Percentiles rank a stretch among this genome's conserved stretches.
phyloP scores from a whole-genome alignment of 2,329 filamentous ascomycete genomes.

The Penicillium thymicola region DNA sequence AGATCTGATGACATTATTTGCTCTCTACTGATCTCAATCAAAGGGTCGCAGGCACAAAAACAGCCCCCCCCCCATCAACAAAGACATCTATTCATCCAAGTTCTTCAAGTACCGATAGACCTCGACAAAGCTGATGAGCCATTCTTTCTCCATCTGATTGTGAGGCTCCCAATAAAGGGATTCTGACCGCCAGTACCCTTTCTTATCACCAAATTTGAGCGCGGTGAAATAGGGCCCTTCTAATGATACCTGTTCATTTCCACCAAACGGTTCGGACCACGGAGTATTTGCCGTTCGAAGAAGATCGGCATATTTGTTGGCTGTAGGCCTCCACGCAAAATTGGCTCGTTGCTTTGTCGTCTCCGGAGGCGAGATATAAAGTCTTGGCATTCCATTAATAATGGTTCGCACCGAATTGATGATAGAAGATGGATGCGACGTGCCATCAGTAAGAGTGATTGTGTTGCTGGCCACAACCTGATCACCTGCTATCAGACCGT shows the following conservation, averaged over 20 bases:
- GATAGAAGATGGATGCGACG: constrained; percentile 4
- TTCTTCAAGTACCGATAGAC: constrained; percentile 9
- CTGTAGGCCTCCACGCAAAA: background rate
- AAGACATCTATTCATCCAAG: background rate
- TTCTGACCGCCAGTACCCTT: background rate
- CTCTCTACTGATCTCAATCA: background rate
- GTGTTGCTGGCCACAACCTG: background rate
- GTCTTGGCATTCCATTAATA: constrained; percentile 7
- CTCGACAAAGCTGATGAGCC: constrained; percentile 16
- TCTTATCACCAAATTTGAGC: background rate
- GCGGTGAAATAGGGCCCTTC: constrained; percentile 1
- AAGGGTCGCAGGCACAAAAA: background rate
- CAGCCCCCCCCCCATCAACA: background rate
- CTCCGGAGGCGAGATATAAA: background rate
- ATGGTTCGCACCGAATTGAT: background rate
- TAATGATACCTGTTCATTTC: background rate
- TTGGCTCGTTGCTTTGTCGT: background rate
- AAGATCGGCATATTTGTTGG: background rate
- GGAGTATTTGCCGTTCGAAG: constrained; percentile 11
- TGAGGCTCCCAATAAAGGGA: constrained; percentile 6
- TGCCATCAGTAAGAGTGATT: background rate
- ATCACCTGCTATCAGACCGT: background rate
- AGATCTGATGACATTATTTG: background rate
- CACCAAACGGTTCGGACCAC: constrained; percentile 2
- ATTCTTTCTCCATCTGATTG: constrained; percentile 16